These are phyloP conservation scores for Porcisia hertigi DNA, from an alignment of 208 protist species.

Conservation along the genomic window DNA sequence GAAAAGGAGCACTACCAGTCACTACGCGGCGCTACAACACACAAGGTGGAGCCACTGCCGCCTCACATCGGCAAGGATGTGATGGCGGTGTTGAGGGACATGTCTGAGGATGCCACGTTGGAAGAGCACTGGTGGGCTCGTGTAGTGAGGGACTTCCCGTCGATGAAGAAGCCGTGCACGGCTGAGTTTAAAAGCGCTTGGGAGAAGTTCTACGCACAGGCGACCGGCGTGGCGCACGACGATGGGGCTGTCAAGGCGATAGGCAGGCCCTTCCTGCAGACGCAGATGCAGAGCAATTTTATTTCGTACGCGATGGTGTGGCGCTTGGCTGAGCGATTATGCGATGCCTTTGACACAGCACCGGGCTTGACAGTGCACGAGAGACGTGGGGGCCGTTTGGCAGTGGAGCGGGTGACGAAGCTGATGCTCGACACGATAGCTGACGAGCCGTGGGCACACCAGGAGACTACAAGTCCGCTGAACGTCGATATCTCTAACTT, in stretches of 20 bases:
- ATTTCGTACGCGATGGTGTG: slow-evolving; percentile 86
- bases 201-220: slow-evolving; percentile 69
- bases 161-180: slow-evolving; percentile 69
- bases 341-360: slow-evolving; percentile 51
- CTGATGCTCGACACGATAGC: slow-evolving; percentile 87
- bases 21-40: slow-evolving; percentile 60
- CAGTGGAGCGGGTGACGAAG: slow-evolving; percentile 86
- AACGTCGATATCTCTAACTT: slow-evolving; percentile 80
- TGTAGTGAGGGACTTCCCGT: slow-evolving; percentile 82
- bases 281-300: slow-evolving; percentile 79
- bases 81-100: slow-evolving; percentile 50
- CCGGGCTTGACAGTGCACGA: slow-evolving; percentile 49
- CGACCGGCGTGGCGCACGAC: slow-evolving; percentile 72
- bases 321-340: slow-evolving; percentile 84
- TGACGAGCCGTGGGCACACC: slow-evolving; percentile 81
- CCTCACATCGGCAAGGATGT: slow-evolving; percentile 45
- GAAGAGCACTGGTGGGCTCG: slow-evolving; percentile 73
- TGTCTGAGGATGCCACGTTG: slow-evolving; percentile 44
- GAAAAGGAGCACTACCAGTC: slow-evolving; percentile 82
- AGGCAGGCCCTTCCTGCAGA: slow-evolving; percentile 66
- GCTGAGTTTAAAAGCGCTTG: slow-evolving; percentile 60
- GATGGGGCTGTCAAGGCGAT: slow-evolving; percentile 62
- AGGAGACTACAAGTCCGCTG: slow-evolving; percentile 74
- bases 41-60: slow-evolving; percentile 60
- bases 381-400: slow-evolving; percentile 49